phyloP scores from a whole-genome alignment of 2,329 filamentous ascomycete species.

The Pleomassaria siparia region DNA sequence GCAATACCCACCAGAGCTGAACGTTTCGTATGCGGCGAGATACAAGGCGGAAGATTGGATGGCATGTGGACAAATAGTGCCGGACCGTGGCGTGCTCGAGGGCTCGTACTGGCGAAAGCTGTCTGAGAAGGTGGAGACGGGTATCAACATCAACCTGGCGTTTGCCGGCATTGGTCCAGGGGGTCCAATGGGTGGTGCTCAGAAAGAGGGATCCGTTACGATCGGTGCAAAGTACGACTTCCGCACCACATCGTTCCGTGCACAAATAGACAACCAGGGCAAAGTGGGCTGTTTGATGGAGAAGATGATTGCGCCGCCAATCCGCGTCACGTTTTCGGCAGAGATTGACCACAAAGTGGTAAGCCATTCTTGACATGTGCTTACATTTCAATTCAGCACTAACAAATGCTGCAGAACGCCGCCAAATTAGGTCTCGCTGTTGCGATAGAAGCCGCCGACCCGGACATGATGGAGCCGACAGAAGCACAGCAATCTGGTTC shows the following conservation, averaged over 20 bases:
- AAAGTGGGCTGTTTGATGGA: constrained; percentile 91
- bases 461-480: constrained; percentile 44
- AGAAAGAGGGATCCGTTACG: constrained; percentile 87
- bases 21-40: constrained; percentile 83
- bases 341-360: constrained; percentile 97
- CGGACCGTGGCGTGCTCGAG: constrained; percentile 77
- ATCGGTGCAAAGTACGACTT: constrained; percentile 98
- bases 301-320: constrained; percentile 91
- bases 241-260: constrained; percentile 90
- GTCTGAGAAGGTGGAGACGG: constrained; percentile 93
- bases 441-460: constrained; percentile 56
- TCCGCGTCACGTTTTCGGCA: constrained; percentile 91
- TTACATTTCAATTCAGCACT: constrained; percentile 11
- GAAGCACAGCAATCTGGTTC: constrained; percentile 38
- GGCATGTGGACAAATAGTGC: constrained; percentile 84
- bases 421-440: constrained; percentile 94
- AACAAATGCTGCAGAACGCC: constrained; percentile 66
- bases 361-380: constrained; percentile 45
- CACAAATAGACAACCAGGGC: constrained; percentile 92
- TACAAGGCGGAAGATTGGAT: constrained; percentile 95
- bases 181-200: constrained; percentile 67
- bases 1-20: constrained; percentile 85
- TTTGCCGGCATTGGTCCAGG: constrained; percentile 63
- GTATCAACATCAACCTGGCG: constrained; percentile 90
- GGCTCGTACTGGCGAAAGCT: constrained; percentile 92